Percentiles rank a stretch among this genome's conserved stretches.
Evolutionary conservation across 1,284 basidiomycete genomes (phyloP).

Genomic region (Leccinum ponderosum): DNA sequence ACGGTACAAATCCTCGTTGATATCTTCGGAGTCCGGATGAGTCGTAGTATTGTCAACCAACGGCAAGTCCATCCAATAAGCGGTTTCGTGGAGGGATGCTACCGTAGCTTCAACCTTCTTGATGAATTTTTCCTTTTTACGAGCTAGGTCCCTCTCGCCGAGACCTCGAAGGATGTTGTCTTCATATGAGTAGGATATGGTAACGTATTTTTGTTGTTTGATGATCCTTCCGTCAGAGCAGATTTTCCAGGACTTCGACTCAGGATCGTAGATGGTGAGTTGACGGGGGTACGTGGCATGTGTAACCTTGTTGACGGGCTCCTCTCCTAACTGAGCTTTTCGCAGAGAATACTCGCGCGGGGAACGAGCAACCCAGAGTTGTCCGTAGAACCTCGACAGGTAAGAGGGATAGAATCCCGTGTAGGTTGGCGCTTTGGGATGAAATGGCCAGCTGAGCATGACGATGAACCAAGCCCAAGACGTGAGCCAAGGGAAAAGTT

Average conservation of each 20-base stretch:
- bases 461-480: conserved; percentile 21
- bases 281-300: conserved; percentile 19
- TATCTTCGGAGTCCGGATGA: background rate
- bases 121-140: conserved; percentile 3
- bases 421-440: background rate
- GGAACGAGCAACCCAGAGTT: conserved; percentile 28
- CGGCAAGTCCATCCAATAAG: conserved; percentile 31
- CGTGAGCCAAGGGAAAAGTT: conserved; percentile 13
- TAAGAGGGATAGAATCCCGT: conserved; percentile 18
- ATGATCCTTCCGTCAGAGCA: conserved; percentile 9
- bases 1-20: conserved; percentile 25
- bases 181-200: conserved; percentile 20
- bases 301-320: conserved; percentile 16
- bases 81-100: conserved; percentile 11
- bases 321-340: background rate
- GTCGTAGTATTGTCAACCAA: background rate
- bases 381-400: conserved; percentile 18
- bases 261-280: conserved; percentile 20
- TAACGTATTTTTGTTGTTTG: conserved; percentile 17
- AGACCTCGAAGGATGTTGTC: conserved; percentile 10
- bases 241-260: conserved; percentile 4
- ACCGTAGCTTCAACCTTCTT: conserved; percentile 9
- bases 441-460: conserved; percentile 18
- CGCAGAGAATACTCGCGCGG: conserved; percentile 28
- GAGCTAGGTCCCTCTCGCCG: background rate